Base-by-base conservation (phyloP, 805 yeast genomes). In the Clavispora asparagi region DNA sequence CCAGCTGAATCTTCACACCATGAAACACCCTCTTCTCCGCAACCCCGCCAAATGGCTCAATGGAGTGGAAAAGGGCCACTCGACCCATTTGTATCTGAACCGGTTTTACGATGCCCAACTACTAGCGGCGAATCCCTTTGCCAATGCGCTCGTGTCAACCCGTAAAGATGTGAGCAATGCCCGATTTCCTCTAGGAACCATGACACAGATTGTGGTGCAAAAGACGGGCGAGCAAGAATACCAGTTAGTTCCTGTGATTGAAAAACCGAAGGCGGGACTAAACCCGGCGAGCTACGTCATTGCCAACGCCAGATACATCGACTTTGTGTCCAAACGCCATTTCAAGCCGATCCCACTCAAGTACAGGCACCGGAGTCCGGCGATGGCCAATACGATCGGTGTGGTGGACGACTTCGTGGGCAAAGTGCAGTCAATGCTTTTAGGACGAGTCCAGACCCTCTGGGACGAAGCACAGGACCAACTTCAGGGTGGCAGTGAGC, bases 21-120 rank as follows among this genome's bases (percentile, higher is more conserved):
- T 51, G 42, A 56, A 58, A 26, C 72, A 67, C 50, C 72, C 72
- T 6, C 41, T 67, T 7, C 46, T 68, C 37, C 50, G 47, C 13
- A 64, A 64, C 46, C 73, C 72, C 0, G 48, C 53, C 26, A 59
- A 61, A 38, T 63, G 65, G 61, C 54, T 66, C 7, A 47, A 51
- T 10, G 49, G 49, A 16, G 52, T 51, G 10, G 50, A 49, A 19
- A 57, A 52, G 7, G 60, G 59, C 42, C 57, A 52, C 25, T 64
- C 61, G 13, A 43, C 56, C 1, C 47, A 57, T 7, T 44, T 57
- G 6, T 64, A 64, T 46, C 42, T 40, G 9, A 16, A 31, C 5
- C 49, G 36, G 3, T 60, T 40, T 42, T 65, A 62, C 43, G 50
- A 58, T 31, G 25, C 59, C 3, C 32, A 41, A 6, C 30, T 53